phyloP scores from a whole-genome alignment of 1,284 basidiomycete species.

The Sparassis latifolia region DNA sequence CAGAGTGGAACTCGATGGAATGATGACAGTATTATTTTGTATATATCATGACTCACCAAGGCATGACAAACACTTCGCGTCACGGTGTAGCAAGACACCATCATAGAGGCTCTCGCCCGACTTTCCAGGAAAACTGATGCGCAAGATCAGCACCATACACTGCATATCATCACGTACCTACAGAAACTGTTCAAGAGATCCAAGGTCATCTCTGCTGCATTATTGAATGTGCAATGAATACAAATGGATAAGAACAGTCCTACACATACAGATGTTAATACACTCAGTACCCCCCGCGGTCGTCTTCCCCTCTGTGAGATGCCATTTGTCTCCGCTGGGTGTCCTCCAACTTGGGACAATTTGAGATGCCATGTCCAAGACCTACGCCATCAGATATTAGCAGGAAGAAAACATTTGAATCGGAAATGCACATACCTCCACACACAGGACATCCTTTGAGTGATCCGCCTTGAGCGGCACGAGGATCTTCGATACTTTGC shows the following conservation, averaged over 20 bases:
- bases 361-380: conserved; percentile 88
- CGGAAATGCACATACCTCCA: conserved; percentile 57
- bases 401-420: neutral
- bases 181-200: too few relatives aligned
- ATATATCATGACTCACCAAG: too few relatives aligned
- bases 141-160: too few relatives aligned
- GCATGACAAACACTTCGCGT: too few relatives aligned
- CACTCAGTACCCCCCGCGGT: conserved; percentile 50
- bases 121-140: too few relatives aligned
- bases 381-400: conserved; percentile 34
- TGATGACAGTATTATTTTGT: too few relatives aligned
- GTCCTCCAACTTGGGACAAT: conserved; percentile 97
- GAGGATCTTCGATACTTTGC: conserved; percentile 86
- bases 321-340: conserved; percentile 84
- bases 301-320: conserved; percentile 66
- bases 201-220: neutral
- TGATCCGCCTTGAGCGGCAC: conserved; percentile 68
- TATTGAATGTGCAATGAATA: neutral
- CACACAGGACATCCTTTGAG: conserved; percentile 92
- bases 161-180: too few relatives aligned
- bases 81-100: too few relatives aligned
- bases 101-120: too few relatives aligned
- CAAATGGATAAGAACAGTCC: neutral
- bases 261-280: neutral
- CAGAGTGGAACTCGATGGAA: too few relatives aligned